Percentiles rank a stretch among this genome's conserved stretches.
These are phyloP conservation scores for Clarireedia paspali DNA, from an alignment of 2,329 filamentous ascomycete species.

Conservation along the genomic window DNA sequence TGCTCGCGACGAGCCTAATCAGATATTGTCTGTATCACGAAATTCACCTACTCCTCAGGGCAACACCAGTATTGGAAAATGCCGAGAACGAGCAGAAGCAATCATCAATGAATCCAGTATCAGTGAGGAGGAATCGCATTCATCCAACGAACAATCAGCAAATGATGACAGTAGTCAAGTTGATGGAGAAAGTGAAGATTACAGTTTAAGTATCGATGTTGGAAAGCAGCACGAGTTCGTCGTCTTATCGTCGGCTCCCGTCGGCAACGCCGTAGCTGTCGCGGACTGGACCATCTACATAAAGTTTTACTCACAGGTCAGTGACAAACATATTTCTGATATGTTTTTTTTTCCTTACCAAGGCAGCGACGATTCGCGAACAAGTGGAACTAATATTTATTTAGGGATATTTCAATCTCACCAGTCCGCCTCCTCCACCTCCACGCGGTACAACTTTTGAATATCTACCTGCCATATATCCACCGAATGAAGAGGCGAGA, in stretches of 20 bases:
- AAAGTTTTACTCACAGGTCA: constrained; percentile 14
- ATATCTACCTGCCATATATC: constrained; percentile 26
- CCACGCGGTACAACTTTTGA: constrained; percentile 19
- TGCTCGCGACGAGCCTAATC: background rate
- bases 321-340: background rate
- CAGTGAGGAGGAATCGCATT: background rate
- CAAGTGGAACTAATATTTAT: background rate
- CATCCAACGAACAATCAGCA: background rate
- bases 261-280: background rate
- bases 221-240: constrained; percentile 10
- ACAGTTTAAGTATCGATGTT: background rate
- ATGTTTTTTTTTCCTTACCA: no score
- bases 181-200: background rate
- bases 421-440: constrained; percentile 29
- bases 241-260: constrained; percentile 2
- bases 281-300: constrained; percentile 12
- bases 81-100: background rate
- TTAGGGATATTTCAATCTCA: constrained; percentile 30
- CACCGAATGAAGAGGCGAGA: constrained; percentile 24
- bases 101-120: background rate
- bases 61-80: background rate
- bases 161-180: background rate
- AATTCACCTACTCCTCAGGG: background rate
- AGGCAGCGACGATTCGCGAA: background rate
- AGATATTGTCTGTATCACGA: background rate